Percentiles rank a stretch among this genome's conserved stretches.
Evolutionary conservation across 768 basidiomycete species (phyloP).

Genomic region (Steccherinum ochraceum): DNA sequence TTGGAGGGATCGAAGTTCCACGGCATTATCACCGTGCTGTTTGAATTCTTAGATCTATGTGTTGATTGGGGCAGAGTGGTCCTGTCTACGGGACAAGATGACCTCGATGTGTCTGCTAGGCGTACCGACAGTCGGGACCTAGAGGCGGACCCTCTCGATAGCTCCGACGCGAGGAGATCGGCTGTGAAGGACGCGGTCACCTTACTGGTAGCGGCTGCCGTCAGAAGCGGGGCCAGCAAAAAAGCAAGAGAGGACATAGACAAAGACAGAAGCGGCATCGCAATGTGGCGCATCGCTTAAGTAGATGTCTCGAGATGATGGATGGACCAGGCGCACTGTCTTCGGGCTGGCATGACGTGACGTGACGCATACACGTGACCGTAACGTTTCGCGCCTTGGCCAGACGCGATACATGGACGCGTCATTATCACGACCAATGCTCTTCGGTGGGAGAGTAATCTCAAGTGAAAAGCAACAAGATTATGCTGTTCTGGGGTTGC

Average conservation of each 20-base stretch:
- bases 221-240: constrained; percentile 45
- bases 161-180: constrained; percentile 22
- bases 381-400: constrained; percentile 8
- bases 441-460: too few species aligned
- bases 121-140: constrained; percentile 10
- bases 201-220: constrained; percentile 47
- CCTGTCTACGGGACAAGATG: constrained; percentile 20
- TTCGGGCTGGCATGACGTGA: background rate
- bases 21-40: constrained; percentile 48
- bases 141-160: background rate
- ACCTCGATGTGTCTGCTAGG: constrained; percentile 11
- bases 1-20: constrained; percentile 36
- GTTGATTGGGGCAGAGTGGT: constrained; percentile 54
- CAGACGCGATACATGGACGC: too few species aligned
- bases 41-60: constrained; percentile 55
- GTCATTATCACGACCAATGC: too few species aligned
- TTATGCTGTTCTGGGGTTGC: too few species aligned
- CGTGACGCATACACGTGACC: background rate
- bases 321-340: background rate
- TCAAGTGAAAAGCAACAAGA: too few species aligned
- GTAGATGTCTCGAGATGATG: background rate
- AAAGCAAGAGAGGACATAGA: constrained; percentile 52
- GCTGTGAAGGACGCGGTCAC: constrained; percentile 41
- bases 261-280: constrained; percentile 52
- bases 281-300: constrained; percentile 60